These are phyloP conservation scores for Plenodomus biglobosus DNA, from an alignment of 2,329 filamentous ascomycete species.

Conservation along the genomic window DNA sequence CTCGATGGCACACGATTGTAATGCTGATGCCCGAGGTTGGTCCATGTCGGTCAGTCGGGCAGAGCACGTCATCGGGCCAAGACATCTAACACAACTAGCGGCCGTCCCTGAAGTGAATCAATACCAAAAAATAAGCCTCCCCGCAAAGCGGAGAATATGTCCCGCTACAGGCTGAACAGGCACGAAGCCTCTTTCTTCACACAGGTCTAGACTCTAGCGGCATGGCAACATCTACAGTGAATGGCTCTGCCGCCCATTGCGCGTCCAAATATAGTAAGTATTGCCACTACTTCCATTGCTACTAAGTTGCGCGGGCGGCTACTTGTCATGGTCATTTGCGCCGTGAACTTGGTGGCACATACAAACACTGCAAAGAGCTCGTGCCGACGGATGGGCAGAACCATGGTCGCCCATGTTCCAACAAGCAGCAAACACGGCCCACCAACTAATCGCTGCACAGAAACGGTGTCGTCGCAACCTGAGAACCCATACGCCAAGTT, in stretches of 20 bases:
- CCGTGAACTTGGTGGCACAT: neutral
- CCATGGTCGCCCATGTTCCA: neutral
- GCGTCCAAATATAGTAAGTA: constrained; percentile 19
- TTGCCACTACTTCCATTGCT: constrained; percentile 4
- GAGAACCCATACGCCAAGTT: constrained; percentile 89
- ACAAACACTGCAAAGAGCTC: neutral
- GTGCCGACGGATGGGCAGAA: neutral
- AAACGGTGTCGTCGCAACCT: constrained; percentile 61
- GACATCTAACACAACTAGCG: constrained; percentile 27
- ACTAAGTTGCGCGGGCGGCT: constrained; percentile 2
- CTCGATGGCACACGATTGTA: neutral
- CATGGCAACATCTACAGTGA: constrained; percentile 24
- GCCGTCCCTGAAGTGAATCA: constrained; percentile 20
- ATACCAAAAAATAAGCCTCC: constrained; percentile 27
- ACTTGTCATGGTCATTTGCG: neutral
- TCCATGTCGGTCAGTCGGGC: constrained; percentile 4
- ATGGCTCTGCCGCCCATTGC: constrained; percentile 20
- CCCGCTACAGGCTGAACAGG: constrained; percentile 14
- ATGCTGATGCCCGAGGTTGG: too few species aligned
- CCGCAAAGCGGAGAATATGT: constrained; percentile 23
- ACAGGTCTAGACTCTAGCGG: constrained; percentile 5
- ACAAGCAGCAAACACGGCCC: neutral
- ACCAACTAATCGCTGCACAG: constrained; percentile 17
- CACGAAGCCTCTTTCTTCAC: constrained; percentile 7
- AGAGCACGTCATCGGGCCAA: constrained; percentile 37